Evolutionary conservation across 2,329 filamentous ascomycete genomes (phyloP).

Genomic region (Fusarium udum): DNA sequence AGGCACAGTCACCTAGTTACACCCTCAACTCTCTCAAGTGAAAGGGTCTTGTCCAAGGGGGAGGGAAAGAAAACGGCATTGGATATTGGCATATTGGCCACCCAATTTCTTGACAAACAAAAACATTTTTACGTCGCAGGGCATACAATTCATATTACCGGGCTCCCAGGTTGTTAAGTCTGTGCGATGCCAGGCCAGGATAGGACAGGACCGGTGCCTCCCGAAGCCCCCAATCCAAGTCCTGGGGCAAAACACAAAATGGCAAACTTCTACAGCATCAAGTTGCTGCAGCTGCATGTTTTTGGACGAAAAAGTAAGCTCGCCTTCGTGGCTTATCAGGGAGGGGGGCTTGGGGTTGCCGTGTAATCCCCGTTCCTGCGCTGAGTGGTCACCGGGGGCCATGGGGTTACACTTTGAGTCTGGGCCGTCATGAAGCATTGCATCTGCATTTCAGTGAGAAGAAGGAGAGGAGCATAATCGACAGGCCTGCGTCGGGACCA

Average conservation of each 20-base stretch:
- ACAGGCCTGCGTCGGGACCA: conserved; percentile 22
- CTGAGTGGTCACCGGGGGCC: conserved; percentile 24
- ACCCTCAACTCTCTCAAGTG: conserved; percentile 17
- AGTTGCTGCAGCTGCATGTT: conserved; percentile 39
- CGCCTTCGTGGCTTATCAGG: conserved; percentile 21
- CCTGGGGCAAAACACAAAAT: background rate
- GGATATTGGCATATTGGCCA: conserved; percentile 8
- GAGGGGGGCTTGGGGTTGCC: conserved; percentile 15
- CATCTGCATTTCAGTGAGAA: conserved; percentile 3
- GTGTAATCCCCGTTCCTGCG: conserved; percentile 20
- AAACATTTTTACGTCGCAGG: conserved; percentile 14
- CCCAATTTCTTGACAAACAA: conserved; percentile 24
- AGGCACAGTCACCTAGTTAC: background rate
- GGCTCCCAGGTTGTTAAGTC: conserved; percentile 18
- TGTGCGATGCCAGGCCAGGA: conserved; percentile 22
- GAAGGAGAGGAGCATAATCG: conserved; percentile 1
- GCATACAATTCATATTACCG: background rate
- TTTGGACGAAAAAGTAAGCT: conserved; percentile 32
- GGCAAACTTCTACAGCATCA: conserved; percentile 16
- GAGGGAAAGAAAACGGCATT: background rate
- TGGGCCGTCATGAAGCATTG: conserved; percentile 8
- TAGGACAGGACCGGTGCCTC: background rate
- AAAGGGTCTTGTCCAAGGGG: background rate
- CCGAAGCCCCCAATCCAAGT: background rate
- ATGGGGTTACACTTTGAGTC: conserved; percentile 9